Conservation (phyloP, 2,329 filamentous ascomycete species). For the Aspergillus sp. region DNA sequence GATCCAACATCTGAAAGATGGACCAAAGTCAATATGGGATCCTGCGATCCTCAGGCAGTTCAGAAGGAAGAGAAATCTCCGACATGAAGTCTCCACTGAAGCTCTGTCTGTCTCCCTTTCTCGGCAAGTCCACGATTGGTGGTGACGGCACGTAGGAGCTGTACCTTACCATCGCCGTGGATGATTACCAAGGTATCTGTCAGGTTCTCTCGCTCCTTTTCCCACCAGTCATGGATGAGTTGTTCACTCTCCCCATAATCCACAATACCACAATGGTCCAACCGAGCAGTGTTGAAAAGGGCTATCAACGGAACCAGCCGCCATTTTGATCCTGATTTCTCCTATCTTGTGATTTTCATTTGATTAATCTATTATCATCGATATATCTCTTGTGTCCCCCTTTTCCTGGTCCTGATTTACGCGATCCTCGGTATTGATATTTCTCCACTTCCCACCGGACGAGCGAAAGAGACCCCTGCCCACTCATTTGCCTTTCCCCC, state of each 20-base stretch:
- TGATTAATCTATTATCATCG: slow-evolving; percentile 4
- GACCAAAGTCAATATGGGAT: too few relatives aligned
- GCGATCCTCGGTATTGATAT: not conserved
- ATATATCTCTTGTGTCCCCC: not conserved
- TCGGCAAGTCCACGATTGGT: too few relatives aligned
- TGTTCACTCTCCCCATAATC: not conserved
- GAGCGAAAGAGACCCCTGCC: slow-evolving; percentile 21
- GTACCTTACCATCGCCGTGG: not conserved
- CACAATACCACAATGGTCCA: not conserved
- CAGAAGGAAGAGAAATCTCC: too few relatives aligned
- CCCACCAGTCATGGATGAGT: not conserved
- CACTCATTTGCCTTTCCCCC: slow-evolving; percentile 23
- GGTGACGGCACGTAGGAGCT: too few relatives aligned
- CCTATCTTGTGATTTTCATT: not conserved
- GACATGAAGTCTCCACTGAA: too few relatives aligned
- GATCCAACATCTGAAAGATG: not conserved
- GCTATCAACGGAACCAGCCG: slow-evolving; percentile 1
- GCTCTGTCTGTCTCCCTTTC: too few relatives aligned
- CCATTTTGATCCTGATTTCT: not conserved
- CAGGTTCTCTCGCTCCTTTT: not conserved
- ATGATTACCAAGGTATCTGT: not conserved
- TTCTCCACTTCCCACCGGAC: not conserved
- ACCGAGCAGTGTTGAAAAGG: not conserved
- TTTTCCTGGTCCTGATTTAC: not conserved
- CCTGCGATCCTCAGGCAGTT: too few relatives aligned